Conservation (phyloP, 75 land plant genomes). For the Selaginella tamariscina region DNA sequence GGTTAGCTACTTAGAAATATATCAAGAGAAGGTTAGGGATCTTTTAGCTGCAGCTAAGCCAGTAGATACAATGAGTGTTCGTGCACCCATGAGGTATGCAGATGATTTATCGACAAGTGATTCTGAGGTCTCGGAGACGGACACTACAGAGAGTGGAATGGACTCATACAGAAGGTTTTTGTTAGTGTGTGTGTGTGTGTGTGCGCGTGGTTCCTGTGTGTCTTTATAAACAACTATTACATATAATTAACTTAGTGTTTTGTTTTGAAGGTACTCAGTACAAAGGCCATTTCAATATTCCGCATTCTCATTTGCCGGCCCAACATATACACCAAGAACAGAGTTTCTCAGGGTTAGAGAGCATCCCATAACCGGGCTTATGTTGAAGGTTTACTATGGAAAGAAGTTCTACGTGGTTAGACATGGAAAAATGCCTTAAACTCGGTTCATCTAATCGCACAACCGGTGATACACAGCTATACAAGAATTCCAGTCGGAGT, state of each 20-base stretch:
- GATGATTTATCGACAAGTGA: not conserved
- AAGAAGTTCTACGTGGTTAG: slow-evolving; percentile 22
- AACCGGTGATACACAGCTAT: slow-evolving; percentile 8
- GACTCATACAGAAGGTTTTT: not conserved
- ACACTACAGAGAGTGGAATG: not conserved
- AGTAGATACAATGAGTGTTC: not conserved
- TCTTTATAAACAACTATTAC: no score
- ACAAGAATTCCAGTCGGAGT: slow-evolving; percentile 21
- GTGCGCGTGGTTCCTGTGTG: no score
- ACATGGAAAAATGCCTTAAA: slow-evolving; percentile 19
- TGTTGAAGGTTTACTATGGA: slow-evolving; percentile 30
- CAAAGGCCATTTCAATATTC: not conserved
- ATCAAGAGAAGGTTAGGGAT: slow-evolving; percentile 25
- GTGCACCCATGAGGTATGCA: not conserved
- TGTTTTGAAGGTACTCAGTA: no score
- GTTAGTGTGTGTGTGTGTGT: no score
- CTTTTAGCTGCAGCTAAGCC: slow-evolving; percentile 17
- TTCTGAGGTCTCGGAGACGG: not conserved
- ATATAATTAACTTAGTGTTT: no score
- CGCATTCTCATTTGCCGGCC: not conserved
- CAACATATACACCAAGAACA: not conserved
- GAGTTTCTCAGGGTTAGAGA: slow-evolving; percentile 18
- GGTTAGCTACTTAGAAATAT: slow-evolving; percentile 29
- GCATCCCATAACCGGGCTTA: slow-evolving; percentile 25
- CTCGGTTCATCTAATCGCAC: slow-evolving; percentile 18